phyloP scores from a whole-genome alignment of 441 rosid species.

The Raphanus hybrid region DNA sequence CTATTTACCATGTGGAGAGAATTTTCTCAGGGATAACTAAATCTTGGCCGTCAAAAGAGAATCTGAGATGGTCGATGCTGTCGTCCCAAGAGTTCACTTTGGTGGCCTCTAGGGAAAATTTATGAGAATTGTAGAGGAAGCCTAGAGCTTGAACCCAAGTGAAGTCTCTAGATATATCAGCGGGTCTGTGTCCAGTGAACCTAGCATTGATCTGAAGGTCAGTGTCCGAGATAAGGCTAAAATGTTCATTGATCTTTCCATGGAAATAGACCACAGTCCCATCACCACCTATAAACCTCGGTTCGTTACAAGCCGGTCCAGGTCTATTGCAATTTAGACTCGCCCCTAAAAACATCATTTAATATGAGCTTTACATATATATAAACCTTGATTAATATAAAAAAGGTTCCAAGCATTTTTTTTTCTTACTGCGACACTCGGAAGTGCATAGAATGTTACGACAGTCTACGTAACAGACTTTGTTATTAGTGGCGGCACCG shows the following conservation, averaged over 20 bases:
- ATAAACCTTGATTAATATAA: background rate
- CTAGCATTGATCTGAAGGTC: slow-evolving; percentile 25
- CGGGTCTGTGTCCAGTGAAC: slow-evolving; percentile 21
- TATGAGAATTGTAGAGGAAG: slow-evolving; percentile 10
- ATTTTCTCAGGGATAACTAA: background rate
- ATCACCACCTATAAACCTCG: slow-evolving; percentile 76
- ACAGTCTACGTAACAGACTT: slow-evolving; percentile 61
- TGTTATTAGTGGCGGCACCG: slow-evolving; percentile 45
- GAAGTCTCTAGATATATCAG: slow-evolving; percentile 21
- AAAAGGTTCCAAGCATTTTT: background rate
- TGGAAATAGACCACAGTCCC: slow-evolving; percentile 77
- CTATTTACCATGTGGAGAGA: slow-evolving; percentile 7
- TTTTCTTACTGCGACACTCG: slow-evolving; percentile 52
- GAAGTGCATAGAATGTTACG: slow-evolving; percentile 56
- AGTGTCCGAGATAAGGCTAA: slow-evolving; percentile 21
- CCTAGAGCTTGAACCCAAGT: slow-evolving; percentile 31
- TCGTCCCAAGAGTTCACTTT: slow-evolving; percentile 16
- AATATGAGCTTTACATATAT: background rate
- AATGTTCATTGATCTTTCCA: slow-evolving; percentile 53
- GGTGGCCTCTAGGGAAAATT: slow-evolving; percentile 10
- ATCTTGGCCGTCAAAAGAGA: slow-evolving; percentile 24
- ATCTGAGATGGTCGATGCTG: slow-evolving; percentile 19
- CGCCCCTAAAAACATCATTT: background rate
- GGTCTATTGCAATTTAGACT: slow-evolving; percentile 56
- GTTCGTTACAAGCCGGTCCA: slow-evolving; percentile 75